Evolutionary conservation across 2,329 filamentous ascomycete genomes (phyloP).

Genomic region (Cladophialophora carrionii): DNA sequence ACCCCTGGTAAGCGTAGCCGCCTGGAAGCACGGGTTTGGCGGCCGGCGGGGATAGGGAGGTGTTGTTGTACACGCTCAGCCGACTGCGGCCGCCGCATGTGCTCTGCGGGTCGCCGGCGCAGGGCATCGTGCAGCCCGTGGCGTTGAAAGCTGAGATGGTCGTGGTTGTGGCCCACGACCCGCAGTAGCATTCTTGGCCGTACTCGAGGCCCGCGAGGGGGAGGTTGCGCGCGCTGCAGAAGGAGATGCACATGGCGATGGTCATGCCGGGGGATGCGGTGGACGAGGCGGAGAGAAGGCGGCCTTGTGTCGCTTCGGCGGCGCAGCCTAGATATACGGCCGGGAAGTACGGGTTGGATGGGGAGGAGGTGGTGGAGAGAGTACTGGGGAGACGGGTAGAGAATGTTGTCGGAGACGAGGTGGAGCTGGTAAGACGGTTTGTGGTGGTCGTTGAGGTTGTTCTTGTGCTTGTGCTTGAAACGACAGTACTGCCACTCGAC

Average conservation of each 20-base stretch:
- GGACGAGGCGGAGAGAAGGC: constrained; percentile 49
- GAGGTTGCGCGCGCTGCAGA: constrained; percentile 34
- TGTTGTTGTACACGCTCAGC: constrained; percentile 29
- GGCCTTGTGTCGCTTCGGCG: constrained; percentile 29
- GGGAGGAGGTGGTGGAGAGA: not conserved
- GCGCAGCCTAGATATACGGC: constrained; percentile 29
- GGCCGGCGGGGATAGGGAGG: constrained; percentile 25
- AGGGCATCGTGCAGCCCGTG: constrained; percentile 38
- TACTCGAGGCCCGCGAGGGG: constrained; percentile 42
- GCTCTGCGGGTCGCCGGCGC: constrained; percentile 36
- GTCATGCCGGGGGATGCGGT: constrained; percentile 56
- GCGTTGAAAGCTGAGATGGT: constrained; percentile 24
- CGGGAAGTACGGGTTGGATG: constrained; percentile 17
- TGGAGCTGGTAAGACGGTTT: not conserved
- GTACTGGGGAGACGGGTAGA: not conserved
- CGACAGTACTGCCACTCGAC: not conserved
- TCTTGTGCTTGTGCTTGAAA: constrained; percentile 1
- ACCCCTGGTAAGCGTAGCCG: constrained; percentile 32
- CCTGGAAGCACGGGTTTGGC: constrained; percentile 16
- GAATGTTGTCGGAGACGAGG: not conserved
- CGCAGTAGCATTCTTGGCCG: constrained; percentile 44
- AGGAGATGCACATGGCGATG: constrained; percentile 40
- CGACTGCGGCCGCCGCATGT: constrained; percentile 39
- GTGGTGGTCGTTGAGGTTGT: constrained; percentile 3
- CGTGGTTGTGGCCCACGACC: too few species aligned